These are phyloP conservation scores for Imleria badia DNA, from an alignment of 768 basidiomycete species.

Conservation along the genomic window DNA sequence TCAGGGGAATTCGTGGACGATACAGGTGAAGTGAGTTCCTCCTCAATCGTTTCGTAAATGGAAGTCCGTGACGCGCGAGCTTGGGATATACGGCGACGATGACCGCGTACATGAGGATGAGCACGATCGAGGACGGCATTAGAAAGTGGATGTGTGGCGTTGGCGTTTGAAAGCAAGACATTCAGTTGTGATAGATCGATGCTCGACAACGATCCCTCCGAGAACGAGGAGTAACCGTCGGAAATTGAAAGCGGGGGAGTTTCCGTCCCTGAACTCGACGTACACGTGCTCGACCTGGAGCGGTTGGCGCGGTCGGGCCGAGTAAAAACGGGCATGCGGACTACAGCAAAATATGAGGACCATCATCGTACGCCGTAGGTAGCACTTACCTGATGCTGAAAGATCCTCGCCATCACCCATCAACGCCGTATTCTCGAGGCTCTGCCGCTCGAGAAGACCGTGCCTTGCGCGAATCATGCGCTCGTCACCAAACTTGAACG, in stretches of 20 bases:
- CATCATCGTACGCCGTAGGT: neutral
- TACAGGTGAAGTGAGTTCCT: constrained; percentile 49
- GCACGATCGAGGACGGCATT: constrained; percentile 40
- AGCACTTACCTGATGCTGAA: constrained; percentile 46
- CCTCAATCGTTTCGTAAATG: constrained; percentile 78
- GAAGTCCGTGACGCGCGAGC: constrained; percentile 63
- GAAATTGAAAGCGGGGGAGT: constrained; percentile 71
- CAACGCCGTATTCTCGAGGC: constrained; percentile 64
- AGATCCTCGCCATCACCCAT: constrained; percentile 66
- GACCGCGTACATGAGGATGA: constrained; percentile 50
- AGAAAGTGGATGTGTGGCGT: constrained; percentile 51
- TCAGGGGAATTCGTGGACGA: constrained; percentile 30
- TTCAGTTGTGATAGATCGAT: constrained; percentile 69
- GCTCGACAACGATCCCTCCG: constrained; percentile 75
- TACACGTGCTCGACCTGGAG: constrained; percentile 70
- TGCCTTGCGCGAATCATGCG: constrained; percentile 64
- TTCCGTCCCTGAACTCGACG: constrained; percentile 63
- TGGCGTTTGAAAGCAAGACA: constrained; percentile 51
- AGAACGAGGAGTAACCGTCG: constrained; percentile 63
- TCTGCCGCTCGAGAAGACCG: constrained; percentile 63
- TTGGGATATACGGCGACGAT: constrained; percentile 66
- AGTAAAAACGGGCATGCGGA: constrained; percentile 57
- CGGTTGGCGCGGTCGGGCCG: constrained; percentile 50
- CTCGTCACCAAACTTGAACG: constrained; percentile 63
- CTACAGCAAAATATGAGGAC: constrained; percentile 26